phyloP scores from a whole-genome alignment of 495 filamentous ascomycete species.

The Aspergillus steynii region DNA sequence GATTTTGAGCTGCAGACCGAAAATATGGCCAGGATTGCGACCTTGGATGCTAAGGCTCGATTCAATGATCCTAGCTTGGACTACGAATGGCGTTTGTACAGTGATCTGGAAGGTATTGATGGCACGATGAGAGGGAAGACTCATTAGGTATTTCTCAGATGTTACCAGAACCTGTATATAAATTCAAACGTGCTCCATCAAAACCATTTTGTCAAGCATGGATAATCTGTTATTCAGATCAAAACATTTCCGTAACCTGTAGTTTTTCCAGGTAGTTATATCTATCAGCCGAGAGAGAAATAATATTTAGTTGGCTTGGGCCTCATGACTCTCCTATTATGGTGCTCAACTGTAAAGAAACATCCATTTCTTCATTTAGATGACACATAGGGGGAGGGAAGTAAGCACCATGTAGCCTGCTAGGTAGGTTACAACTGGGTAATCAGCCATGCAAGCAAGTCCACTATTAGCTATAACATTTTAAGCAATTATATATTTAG shows the following conservation, averaged over 20 bases:
- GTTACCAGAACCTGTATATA: neutral
- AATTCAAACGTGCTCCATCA: neutral
- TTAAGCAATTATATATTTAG: neutral
- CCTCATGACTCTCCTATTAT: too few species aligned
- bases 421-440: neutral
- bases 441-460: neutral
- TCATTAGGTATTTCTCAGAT: constrained; percentile 3
- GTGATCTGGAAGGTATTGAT: constrained; percentile 56
- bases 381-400: too few species aligned
- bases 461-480: neutral
- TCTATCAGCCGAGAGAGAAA: too few species aligned
- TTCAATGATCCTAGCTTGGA: constrained; percentile 56
- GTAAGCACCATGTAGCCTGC: neutral
- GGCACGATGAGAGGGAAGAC: constrained; percentile 13
- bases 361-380: too few species aligned
- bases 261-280: too few species aligned
- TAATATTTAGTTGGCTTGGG: too few species aligned
- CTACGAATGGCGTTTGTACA: constrained; percentile 58
- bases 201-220: neutral
- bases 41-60: constrained; percentile 52
- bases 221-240: neutral
- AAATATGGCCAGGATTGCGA: constrained; percentile 51
- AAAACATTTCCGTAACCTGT: too few species aligned
- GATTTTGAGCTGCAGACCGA: constrained; percentile 52
- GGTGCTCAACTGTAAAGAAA: too few species aligned